These are phyloP conservation scores for Flaveria brownii DNA, from an alignment of 129 eudicot species.

Conservation along the genomic window DNA sequence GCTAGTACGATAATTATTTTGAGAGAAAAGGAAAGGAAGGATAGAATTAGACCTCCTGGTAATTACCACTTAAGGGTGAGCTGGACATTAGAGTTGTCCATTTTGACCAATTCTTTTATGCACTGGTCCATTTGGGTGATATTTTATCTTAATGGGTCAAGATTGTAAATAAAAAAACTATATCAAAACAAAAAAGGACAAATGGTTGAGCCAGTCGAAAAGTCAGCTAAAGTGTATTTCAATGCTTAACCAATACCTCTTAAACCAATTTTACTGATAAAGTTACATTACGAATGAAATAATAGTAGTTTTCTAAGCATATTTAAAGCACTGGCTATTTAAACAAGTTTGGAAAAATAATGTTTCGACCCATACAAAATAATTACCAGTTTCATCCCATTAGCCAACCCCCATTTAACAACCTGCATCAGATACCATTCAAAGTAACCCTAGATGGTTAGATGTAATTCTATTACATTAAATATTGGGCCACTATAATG, in stretches of 20 bases:
- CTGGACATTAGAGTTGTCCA: neutral
- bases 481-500: neutral
- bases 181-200: neutral
- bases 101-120: neutral
- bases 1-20: neutral
- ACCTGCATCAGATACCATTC: neutral
- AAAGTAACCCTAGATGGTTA: slow-evolving; percentile 10
- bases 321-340: neutral
- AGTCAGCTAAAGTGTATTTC: neutral
- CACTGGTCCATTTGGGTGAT: neutral
- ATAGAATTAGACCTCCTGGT: neutral
- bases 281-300: neutral
- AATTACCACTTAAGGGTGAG: neutral
- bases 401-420: neutral
- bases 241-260: slow-evolving; percentile 14
- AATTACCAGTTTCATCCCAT: neutral
- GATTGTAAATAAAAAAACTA: neutral
- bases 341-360: neutral
- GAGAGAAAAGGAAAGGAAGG: neutral
- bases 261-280: neutral
- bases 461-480: slow-evolving; percentile 3
- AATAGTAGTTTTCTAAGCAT: neutral
- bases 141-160: neutral
- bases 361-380: neutral
- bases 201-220: neutral